Conservation (phyloP, 1,139 yeast genomes). For the Geotrichum cucujoidarum region DNA sequence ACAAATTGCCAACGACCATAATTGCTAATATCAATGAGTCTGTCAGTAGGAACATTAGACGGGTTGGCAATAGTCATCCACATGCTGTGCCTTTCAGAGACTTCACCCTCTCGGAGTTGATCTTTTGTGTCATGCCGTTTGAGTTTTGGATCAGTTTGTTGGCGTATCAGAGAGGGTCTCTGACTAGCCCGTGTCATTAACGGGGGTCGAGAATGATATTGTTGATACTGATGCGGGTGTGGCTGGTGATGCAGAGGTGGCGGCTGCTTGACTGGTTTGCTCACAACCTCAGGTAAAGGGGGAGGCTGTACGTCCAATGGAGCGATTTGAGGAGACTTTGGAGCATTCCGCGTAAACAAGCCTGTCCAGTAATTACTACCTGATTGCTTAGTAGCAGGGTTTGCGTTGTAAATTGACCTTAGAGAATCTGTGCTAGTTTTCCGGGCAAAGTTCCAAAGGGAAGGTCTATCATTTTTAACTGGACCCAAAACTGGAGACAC, state of each 20-base stretch:
- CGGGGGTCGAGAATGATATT: neutral
- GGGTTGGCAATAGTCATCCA: constrained; percentile 34
- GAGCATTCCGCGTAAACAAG: neutral
- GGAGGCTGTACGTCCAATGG: neutral
- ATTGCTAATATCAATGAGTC: constrained; percentile 29
- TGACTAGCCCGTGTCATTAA: neutral
- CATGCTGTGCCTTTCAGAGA: constrained; percentile 18
- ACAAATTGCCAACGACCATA: constrained; percentile 85
- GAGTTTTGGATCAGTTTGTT: neutral
- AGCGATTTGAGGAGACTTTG: neutral
- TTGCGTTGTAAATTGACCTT: neutral
- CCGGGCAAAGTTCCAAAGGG: neutral
- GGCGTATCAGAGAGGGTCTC: neutral
- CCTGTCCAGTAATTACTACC: neutral
- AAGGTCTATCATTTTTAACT: neutral
- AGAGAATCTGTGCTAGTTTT: constrained; percentile 1
- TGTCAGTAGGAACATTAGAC: constrained; percentile 27
- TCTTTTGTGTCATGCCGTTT: neutral
- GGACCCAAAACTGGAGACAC: constrained; percentile 3
- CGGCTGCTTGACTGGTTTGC: neutral
- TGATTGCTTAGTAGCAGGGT: neutral
- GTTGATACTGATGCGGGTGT: neutral
- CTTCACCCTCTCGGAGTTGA: neutral
- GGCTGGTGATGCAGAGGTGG: neutral
- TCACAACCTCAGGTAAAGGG: neutral